These are phyloP conservation scores for Trichoderma erinaceum DNA, from an alignment of 495 filamentous ascomycete genomes.

Conservation along the genomic window DNA sequence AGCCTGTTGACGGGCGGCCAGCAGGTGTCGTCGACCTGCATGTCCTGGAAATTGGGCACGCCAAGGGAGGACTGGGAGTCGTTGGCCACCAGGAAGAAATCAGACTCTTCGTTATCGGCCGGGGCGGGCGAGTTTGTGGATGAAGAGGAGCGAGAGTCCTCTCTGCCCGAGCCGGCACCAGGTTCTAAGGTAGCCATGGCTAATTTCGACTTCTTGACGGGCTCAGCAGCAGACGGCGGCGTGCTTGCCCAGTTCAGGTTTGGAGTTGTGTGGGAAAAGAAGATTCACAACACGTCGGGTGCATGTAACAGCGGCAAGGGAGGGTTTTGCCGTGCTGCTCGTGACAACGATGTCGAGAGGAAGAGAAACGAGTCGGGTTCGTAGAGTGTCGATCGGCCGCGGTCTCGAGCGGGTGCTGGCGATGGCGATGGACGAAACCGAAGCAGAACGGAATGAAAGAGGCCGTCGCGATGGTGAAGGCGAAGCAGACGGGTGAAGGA, in stretches of 20 bases:
- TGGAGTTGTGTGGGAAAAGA: not conserved
- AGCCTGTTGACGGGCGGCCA: conserved; percentile 72
- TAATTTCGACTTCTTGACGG: not conserved
- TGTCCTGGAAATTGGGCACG: conserved; percentile 67
- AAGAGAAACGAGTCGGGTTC: not conserved
- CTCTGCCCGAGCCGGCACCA: conserved; percentile 13
- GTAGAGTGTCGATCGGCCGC: not conserved
- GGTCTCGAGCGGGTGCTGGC: not conserved
- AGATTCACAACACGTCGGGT: not conserved
- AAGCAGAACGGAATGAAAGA: not conserved
- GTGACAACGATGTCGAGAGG: not conserved
- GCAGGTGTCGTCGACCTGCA: conserved; percentile 57
- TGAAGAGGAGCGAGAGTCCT: conserved; percentile 51
- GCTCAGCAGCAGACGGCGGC: not conserved
- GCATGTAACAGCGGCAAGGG: not conserved
- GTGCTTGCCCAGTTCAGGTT: not conserved
- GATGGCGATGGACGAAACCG: not conserved
- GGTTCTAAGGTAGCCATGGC: not conserved
- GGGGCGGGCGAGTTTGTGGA: conserved; percentile 80
- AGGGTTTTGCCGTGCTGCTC: not conserved
- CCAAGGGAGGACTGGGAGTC: conserved; percentile 89
- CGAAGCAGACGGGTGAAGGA: not conserved
- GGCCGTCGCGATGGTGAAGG: not conserved
- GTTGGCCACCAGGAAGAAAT: conserved; percentile 81
- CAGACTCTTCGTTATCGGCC: conserved; percentile 75